Conservation (phyloP, 2,329 filamentous ascomycete species). For the Penicillium verrucosum region DNA sequence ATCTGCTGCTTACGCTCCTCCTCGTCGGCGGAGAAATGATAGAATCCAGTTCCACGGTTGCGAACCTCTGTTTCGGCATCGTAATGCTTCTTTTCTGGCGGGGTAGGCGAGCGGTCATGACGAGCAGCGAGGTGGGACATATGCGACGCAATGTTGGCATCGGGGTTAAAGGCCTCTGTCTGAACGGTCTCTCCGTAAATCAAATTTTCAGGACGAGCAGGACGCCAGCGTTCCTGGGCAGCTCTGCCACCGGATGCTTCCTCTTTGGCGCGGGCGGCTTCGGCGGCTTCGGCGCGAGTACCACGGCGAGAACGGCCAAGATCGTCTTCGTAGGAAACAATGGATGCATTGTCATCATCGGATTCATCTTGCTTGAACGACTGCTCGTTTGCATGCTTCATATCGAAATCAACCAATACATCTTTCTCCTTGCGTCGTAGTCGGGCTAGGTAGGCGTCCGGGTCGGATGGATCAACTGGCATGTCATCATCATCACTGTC, state of each 20-base stretch:
- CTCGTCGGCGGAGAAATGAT: conserved; percentile 78
- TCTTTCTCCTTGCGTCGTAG: conserved; percentile 55
- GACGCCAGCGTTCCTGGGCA: conserved; percentile 34
- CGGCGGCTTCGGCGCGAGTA: conserved; percentile 65
- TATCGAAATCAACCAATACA: conserved; percentile 84
- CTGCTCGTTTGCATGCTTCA: conserved; percentile 81
- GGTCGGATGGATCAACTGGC: conserved; percentile 12
- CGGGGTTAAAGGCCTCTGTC: conserved; percentile 74
- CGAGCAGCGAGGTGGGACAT: conserved; percentile 78
- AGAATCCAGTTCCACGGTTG: conserved; percentile 87
- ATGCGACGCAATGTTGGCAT: conserved; percentile 58
- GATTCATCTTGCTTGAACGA: conserved; percentile 31
- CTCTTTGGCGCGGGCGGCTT: conserved; percentile 55
- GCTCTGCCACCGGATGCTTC: conserved; percentile 20
- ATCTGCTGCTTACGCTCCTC: conserved; percentile 69
- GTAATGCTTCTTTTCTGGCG: conserved; percentile 79
- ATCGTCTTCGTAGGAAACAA: conserved; percentile 88
- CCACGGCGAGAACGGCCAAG: conserved; percentile 79
- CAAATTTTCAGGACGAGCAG: conserved; percentile 61
- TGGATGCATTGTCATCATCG: conserved; percentile 53
- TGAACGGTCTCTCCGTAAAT: conserved; percentile 88
- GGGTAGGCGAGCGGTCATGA: conserved; percentile 75
- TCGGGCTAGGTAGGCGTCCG: conserved; percentile 51
- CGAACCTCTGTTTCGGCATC: conserved; percentile 79
- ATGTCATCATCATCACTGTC: conserved; percentile 36